Percentiles rank a stretch among this genome's conserved stretches.
phyloP scores from a whole-genome alignment of 306 rosid genomes.

The Cicer bijugum region DNA sequence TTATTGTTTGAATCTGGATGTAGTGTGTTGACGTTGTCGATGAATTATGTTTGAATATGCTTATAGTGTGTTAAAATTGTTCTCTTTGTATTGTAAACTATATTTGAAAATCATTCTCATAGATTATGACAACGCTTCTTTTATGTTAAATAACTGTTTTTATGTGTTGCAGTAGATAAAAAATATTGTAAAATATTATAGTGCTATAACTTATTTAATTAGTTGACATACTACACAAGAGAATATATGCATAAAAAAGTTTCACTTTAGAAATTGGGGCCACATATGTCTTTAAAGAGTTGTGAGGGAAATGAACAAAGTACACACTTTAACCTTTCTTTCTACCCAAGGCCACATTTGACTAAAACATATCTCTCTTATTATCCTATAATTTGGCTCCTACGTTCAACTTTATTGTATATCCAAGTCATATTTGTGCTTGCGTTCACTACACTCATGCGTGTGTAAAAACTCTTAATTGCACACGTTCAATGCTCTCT shows the following conservation, averaged over 20 bases:
- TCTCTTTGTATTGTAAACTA: no score
- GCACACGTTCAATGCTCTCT: slow-evolving; percentile 40
- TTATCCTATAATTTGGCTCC: neutral
- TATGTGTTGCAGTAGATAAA: no score
- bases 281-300: slow-evolving; percentile 34
- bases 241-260: slow-evolving; percentile 39
- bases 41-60: no score
- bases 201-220: neutral
- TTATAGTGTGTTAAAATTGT: no score
- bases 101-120: no score
- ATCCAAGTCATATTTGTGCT: slow-evolving; percentile 44
- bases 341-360: slow-evolving; percentile 30
- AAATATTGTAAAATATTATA: no score
- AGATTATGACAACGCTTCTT: no score
- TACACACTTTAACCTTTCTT: slow-evolving; percentile 37
- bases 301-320: neutral
- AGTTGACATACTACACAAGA: slow-evolving; percentile 31
- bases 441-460: slow-evolving; percentile 38
- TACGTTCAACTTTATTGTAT: slow-evolving; percentile 38
- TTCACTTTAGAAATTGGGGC: slow-evolving; percentile 29
- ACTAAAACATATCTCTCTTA: slow-evolving; percentile 7
- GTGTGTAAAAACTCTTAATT: slow-evolving; percentile 41
- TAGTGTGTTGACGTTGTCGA: no score
- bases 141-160: no score
- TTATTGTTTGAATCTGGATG: no score